These are phyloP conservation scores for Paramecium pentaurelia DNA, from an alignment of 73 alveolate genomes.

Conservation along the genomic window DNA sequence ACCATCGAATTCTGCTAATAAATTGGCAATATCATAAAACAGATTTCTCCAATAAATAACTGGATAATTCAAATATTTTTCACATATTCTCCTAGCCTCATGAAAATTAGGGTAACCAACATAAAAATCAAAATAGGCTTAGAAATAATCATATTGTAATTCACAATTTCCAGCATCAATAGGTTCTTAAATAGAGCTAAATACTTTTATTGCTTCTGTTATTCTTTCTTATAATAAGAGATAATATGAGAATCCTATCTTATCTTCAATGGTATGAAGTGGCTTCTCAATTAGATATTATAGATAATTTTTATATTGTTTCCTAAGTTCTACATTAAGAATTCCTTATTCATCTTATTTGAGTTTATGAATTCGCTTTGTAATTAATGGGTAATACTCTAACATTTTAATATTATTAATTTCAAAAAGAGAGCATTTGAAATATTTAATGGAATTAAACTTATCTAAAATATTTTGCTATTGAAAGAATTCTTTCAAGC, in stretches of 20 bases:
- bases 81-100: slow-evolving; percentile 72
- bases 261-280: not conserved
- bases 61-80: slow-evolving; percentile 83
- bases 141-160: slow-evolving; percentile 75
- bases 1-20: slow-evolving; percentile 69
- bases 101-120: slow-evolving; percentile 69
- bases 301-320: slow-evolving; percentile 40
- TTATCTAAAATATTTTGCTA: not conserved
- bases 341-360: slow-evolving; percentile 55
- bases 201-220: slow-evolving; percentile 44
- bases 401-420: slow-evolving; percentile 46
- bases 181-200: not conserved
- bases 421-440: not conserved
- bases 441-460: not conserved
- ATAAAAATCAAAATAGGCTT: slow-evolving; percentile 74
- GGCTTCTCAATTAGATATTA: slow-evolving; percentile 6
- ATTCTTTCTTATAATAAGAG: slow-evolving; percentile 60
- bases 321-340: slow-evolving; percentile 21
- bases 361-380: slow-evolving; percentile 84
- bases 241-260: slow-evolving; percentile 39
- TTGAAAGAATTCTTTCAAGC: slow-evolving; percentile 69
- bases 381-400: slow-evolving; percentile 88
- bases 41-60: slow-evolving; percentile 77
- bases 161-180: not conserved
- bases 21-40: slow-evolving; percentile 73